These are phyloP conservation scores for Setaria viridis DNA, from an alignment of 202 grass and related monocot genomes.

Conservation along the genomic window DNA sequence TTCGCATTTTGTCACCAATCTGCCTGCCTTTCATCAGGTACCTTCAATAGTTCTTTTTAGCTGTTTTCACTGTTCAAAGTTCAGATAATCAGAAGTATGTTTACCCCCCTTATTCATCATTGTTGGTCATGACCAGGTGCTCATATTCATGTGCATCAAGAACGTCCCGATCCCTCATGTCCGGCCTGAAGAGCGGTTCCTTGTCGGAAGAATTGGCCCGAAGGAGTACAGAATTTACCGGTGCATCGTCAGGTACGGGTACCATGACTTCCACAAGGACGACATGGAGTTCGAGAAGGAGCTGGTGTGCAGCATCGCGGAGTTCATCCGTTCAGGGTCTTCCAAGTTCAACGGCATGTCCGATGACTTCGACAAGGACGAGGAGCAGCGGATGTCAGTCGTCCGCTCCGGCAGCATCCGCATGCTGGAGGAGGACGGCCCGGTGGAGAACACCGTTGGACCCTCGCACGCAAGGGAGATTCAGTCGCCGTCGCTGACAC, in stretches of 20 bases:
- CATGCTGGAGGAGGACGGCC: conserved; percentile 59
- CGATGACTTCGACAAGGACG: conserved; percentile 51
- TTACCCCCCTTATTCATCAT: not conserved
- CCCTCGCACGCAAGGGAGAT: conserved; percentile 60
- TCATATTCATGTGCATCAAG: conserved; percentile 96
- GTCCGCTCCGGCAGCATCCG: conserved; percentile 74
- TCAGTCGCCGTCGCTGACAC: conserved; percentile 28
- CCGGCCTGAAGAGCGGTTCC: conserved; percentile 74
- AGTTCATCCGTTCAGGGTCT: conserved; percentile 76
- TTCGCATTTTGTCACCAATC: conserved; percentile 95
- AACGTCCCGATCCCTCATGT: conserved; percentile 76
- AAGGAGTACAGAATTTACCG: conserved; percentile 89
- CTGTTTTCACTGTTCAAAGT: conserved; percentile 1
- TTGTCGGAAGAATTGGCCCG: conserved; percentile 88
- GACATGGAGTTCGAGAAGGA: conserved; percentile 95
- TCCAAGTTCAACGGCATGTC: conserved; percentile 39
- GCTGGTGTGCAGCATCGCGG: conserved; percentile 84
- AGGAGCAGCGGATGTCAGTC: conserved; percentile 78
- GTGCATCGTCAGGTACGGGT: conserved; percentile 91
- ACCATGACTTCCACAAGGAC: conserved; percentile 92
- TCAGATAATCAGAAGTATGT: conserved; percentile 22
- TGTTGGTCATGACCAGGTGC: conserved; percentile 55
- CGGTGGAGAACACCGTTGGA: conserved; percentile 40
- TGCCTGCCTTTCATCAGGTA: conserved; percentile 97
- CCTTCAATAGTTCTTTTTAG: not conserved